These are phyloP conservation scores for Boletales sp. DNA, from an alignment of 768 basidiomycete genomes.

Conservation along the genomic window DNA sequence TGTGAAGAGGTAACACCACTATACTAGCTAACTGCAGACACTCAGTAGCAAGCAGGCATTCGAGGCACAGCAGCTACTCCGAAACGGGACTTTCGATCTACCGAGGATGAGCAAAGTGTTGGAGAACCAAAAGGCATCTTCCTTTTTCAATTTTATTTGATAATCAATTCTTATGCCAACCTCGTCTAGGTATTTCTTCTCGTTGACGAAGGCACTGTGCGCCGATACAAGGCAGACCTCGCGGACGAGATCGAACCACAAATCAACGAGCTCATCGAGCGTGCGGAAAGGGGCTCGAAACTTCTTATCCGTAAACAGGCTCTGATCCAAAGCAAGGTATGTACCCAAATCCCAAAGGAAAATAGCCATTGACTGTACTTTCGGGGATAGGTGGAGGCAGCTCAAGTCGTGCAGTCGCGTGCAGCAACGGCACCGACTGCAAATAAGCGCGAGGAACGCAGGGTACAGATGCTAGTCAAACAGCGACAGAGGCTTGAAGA, in stretches of 20 bases:
- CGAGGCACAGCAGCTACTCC: conserved; percentile 65
- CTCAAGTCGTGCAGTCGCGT: conserved; percentile 38
- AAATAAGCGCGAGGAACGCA: conserved; percentile 65
- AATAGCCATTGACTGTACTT: neutral
- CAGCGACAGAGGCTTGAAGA: conserved; percentile 67
- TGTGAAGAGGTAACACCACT: conserved; percentile 60
- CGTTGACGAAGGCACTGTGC: conserved; percentile 68
- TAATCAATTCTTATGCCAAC: conserved; percentile 1
- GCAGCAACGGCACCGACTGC: conserved; percentile 46
- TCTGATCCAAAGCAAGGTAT: conserved; percentile 61
- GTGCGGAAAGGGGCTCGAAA: conserved; percentile 66
- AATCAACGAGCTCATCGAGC: conserved; percentile 68
- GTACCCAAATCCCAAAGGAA: neutral
- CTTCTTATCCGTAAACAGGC: conserved; percentile 59
- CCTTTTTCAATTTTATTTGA: neutral
- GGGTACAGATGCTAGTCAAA: conserved; percentile 59
- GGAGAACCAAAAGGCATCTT: conserved; percentile 58
- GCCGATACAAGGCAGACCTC: conserved; percentile 69
- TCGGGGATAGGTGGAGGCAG: conserved; percentile 49
- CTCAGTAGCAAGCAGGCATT: conserved; percentile 42
- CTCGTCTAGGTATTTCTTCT: conserved; percentile 65
- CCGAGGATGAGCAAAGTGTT: conserved; percentile 67
- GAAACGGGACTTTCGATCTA: conserved; percentile 68
- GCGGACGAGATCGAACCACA: conserved; percentile 81
- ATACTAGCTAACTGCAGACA: neutral